These are phyloP conservation scores for Leucaena leucocephala DNA, from an alignment of 306 rosid species.

Conservation along the genomic window DNA sequence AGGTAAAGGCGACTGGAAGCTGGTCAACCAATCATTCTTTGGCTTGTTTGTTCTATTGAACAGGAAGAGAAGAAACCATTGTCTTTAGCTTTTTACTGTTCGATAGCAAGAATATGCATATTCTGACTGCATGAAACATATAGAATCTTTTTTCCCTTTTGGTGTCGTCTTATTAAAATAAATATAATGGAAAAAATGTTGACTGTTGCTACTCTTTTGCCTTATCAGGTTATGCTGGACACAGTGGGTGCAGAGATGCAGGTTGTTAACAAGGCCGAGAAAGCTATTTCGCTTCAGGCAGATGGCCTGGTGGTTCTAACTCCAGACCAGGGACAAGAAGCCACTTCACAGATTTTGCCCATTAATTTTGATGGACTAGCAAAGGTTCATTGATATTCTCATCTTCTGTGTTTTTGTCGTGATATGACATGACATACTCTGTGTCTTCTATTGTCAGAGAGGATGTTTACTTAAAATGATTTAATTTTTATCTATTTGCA, in stretches of 20 bases:
- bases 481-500: conserved; percentile 3
- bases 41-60: background rate
- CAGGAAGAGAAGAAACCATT: background rate
- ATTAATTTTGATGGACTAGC: conserved; percentile 84
- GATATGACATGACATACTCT: background rate
- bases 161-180: background rate
- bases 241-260: conserved; percentile 91
- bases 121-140: conserved; percentile 7
- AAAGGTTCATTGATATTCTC: conserved; percentile 52
- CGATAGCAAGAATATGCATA: background rate
- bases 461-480: conserved; percentile 4
- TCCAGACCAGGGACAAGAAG: conserved; percentile 77
- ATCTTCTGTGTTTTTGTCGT: background rate
- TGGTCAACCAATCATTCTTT: background rate
- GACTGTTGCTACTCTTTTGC: conserved; percentile 20
- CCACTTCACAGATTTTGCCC: conserved; percentile 78
- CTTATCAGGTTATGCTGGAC: conserved; percentile 78
- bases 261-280: conserved; percentile 72
- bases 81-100: conserved; percentile 27
- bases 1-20: background rate
- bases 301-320: conserved; percentile 69
- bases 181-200: background rate
- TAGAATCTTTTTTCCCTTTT: background rate
- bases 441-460: background rate
- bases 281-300: conserved; percentile 61